phyloP scores from a whole-genome alignment of 2,329 filamentous ascomycete species.

The Xylaria arbuscula region DNA sequence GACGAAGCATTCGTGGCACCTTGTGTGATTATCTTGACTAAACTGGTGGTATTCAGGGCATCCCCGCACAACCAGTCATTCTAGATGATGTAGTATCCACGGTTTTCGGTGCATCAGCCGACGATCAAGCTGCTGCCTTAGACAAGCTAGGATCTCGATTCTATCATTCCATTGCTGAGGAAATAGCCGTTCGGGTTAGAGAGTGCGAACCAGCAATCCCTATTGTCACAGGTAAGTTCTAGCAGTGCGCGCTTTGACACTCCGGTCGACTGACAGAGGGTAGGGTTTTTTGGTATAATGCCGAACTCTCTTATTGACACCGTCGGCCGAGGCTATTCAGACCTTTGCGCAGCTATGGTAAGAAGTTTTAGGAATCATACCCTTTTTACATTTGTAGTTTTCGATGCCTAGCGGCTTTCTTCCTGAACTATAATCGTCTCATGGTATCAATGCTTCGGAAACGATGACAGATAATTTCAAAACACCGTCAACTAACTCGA shows the following conservation, averaged over 20 bases:
- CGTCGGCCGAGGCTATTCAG: constrained; percentile 76
- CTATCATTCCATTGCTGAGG: constrained; percentile 44
- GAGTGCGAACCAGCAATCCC: constrained; percentile 45
- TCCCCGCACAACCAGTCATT: constrained; percentile 42
- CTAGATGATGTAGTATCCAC: constrained; percentile 46
- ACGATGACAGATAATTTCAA: not conserved
- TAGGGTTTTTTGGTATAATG: constrained; percentile 76
- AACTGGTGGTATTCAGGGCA: constrained; percentile 39
- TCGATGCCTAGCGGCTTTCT: not conserved
- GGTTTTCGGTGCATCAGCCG: constrained; percentile 43
- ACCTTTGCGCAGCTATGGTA: constrained; percentile 73
- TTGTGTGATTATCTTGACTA: constrained; percentile 11
- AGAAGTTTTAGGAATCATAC: not conserved
- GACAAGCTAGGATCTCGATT: constrained; percentile 44
- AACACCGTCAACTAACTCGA: not conserved
- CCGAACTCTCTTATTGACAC: constrained; percentile 73
- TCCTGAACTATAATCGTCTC: not conserved
- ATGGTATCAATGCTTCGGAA: not conserved
- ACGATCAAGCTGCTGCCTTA: constrained; percentile 44
- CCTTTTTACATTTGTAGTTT: not conserved
- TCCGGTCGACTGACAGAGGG: constrained; percentile 44
- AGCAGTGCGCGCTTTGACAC: not conserved
- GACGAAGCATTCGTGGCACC: not conserved
- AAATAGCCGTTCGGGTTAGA: constrained; percentile 44
- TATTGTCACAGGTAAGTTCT: constrained; percentile 45